phyloP scores from a whole-genome alignment of 192 early-diverging fungal species.

The Podochytrium sp. region DNA sequence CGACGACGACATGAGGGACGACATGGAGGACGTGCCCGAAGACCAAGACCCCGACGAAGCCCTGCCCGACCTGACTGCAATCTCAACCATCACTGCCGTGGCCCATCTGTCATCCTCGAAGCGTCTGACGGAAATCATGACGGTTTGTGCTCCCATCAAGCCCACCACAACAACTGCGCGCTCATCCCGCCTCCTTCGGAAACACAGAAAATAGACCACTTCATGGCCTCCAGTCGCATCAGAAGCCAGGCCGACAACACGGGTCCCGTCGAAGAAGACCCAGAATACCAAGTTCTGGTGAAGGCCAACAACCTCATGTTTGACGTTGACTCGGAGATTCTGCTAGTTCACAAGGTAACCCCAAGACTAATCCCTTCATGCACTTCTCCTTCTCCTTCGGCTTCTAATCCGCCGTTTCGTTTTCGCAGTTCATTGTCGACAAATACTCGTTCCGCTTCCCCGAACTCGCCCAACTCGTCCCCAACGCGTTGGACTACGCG shows the following conservation, averaged over 20 bases:
- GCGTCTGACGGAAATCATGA: slow-evolving; percentile 64
- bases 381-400: neutral
- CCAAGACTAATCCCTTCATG: neutral
- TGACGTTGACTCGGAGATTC: slow-evolving; percentile 87
- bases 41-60: slow-evolving; percentile 56
- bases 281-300: slow-evolving; percentile 87
- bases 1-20: slow-evolving; percentile 40
- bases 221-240: slow-evolving; percentile 39
- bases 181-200: neutral
- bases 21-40: slow-evolving; percentile 33
- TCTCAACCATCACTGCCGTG: slow-evolving; percentile 65
- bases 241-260: slow-evolving; percentile 45
- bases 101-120: slow-evolving; percentile 66
- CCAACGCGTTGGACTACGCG: slow-evolving; percentile 87
- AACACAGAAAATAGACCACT: slow-evolving; percentile 56
- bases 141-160: slow-evolving; percentile 48
- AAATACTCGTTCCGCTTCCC: slow-evolving; percentile 89
- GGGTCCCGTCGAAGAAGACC: slow-evolving; percentile 79
- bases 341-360: slow-evolving; percentile 82
- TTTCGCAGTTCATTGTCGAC: slow-evolving; percentile 79
- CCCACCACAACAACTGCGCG: neutral
- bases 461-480: slow-evolving; percentile 89
- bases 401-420: neutral
- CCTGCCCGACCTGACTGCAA: slow-evolving; percentile 38
- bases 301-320: slow-evolving; percentile 82